Evolutionary conservation across 305 asterid species (phyloP), one percentile per base, ranked within the genome.

Genomic region (Fraxinus nigra): DNA sequence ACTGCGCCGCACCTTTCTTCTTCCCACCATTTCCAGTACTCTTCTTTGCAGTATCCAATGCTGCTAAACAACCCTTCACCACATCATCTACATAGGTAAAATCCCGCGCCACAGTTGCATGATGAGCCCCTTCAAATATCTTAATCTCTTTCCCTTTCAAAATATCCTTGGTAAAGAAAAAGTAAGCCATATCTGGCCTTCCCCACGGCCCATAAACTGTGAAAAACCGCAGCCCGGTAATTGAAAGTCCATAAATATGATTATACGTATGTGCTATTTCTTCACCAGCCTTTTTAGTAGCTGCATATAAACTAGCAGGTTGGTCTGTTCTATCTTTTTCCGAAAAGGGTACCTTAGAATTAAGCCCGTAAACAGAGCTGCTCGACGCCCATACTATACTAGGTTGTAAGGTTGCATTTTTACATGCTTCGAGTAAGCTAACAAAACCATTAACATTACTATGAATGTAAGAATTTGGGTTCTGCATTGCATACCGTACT

Each of bases 161-260:
- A n/a, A 94, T 94, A 85, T 94, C 96, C 82, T 85, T 94, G 0
- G 98, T 94, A 51, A 94, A 94, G 90, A 89, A 91, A 72, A 85
- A 94, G 76, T 94, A 94, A 1, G 97, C 97, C 98, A 94, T 94
- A 33, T 94, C 98, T 0, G 98, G 98, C 84, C 98, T 84, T 2
- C 98, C 98, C 98, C 97, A 92, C 0, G 97, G 98, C 9, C 98
- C 98, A 51, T 91, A 94, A 32, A 94, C 98, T 0, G 98, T 94
- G 86, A 94, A 94, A 63, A 94, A 92, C 0, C 97, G 87, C 78
- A 94, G 72, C 28, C 98, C 98, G 1, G 97, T 94, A 3, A 94
- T 89, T 0, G 97, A 92, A 33, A 94, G 92, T 26, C 98, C 98
- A 51, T 94, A 80, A 2, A 94, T 94, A 79, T 94, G 97, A 63